phyloP scores from a whole-genome alignment of 2,329 filamentous ascomycete species.

The Phaeosphaeria sp. region DNA sequence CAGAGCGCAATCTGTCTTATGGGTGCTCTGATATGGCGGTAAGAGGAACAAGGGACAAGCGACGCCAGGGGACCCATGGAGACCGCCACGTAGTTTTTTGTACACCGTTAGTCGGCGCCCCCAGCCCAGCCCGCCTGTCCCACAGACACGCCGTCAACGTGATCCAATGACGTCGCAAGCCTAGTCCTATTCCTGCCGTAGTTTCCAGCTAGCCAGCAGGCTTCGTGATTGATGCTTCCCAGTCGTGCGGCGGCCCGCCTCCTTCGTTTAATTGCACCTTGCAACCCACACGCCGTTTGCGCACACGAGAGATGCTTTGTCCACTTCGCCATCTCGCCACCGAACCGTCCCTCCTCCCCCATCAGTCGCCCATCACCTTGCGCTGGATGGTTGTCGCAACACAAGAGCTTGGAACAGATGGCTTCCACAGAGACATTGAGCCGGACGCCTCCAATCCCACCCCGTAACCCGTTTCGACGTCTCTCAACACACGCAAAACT shows the following conservation, averaged over 20 bases:
- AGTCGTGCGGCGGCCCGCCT: conserved; percentile 17
- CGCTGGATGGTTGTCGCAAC: conserved; percentile 3
- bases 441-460: conserved; percentile 24
- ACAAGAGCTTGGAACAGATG: conserved; percentile 16
- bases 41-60: too few relatives aligned
- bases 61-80: conserved; percentile 7
- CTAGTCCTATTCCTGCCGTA: conserved; percentile 18
- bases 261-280: conserved; percentile 27
- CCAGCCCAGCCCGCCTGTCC: conserved; percentile 15
- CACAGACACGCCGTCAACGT: conserved; percentile 8
- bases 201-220: conserved; percentile 20
- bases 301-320: conserved; percentile 12
- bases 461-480: conserved; percentile 18
- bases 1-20: not conserved
- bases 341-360: conserved; percentile 3
- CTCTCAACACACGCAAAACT: conserved; percentile 22
- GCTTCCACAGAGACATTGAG: conserved; percentile 17
- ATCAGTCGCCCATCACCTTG: not conserved
- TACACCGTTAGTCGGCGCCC: conserved; percentile 16
- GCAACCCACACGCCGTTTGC: conserved; percentile 23
- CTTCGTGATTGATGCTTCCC: conserved; percentile 20
- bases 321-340: conserved; percentile 17
- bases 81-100: conserved; percentile 16
- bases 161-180: conserved; percentile 24
- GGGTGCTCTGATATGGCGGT: not conserved